phyloP scores from a whole-genome alignment of 2,329 filamentous ascomycete genomes.

The Pseudodiploospora longispora region DNA sequence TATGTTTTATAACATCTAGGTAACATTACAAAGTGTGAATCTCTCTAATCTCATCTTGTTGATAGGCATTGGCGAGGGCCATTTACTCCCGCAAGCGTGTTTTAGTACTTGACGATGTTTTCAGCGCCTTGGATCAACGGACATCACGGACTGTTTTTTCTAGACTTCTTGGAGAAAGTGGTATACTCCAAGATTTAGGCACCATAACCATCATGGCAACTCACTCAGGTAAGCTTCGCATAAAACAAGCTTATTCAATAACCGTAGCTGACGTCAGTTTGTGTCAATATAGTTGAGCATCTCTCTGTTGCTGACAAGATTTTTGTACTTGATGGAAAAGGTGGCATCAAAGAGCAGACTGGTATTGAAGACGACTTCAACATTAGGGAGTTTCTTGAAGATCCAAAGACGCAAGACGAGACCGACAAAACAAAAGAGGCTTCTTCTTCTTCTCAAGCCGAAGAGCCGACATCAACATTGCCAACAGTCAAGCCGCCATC shows the following conservation, averaged over 20 bases:
- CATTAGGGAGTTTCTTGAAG: not conserved
- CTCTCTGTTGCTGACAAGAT: not conserved
- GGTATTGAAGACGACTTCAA: too few species aligned
- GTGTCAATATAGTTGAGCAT: not conserved
- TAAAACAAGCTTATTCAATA: not conserved
- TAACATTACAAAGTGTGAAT: not conserved
- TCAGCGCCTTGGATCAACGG: constrained; percentile 2
- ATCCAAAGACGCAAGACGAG: not conserved
- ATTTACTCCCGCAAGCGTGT: constrained; percentile 28
- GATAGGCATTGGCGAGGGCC: constrained; percentile 31
- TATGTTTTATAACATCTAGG: constrained; percentile 11
- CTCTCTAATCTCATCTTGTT: not conserved
- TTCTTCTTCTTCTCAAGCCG: too few species aligned
- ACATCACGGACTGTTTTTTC: not conserved
- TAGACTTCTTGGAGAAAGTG: not conserved
- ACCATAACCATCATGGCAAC: constrained; percentile 1
- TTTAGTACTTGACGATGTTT: constrained; percentile 13
- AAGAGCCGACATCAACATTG: not conserved
- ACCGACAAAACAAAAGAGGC: not conserved
- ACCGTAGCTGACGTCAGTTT: not conserved
- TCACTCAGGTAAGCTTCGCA: not conserved
- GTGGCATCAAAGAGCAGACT: not conserved
- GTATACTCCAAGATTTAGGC: not conserved
- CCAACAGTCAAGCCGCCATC: not conserved
- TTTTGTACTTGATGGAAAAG: not conserved